Evolutionary conservation across 2,329 filamentous ascomycete species (phyloP), one percentile per base, ranked within the genome.

Genomic region (Exophiala oligosperma): DNA sequence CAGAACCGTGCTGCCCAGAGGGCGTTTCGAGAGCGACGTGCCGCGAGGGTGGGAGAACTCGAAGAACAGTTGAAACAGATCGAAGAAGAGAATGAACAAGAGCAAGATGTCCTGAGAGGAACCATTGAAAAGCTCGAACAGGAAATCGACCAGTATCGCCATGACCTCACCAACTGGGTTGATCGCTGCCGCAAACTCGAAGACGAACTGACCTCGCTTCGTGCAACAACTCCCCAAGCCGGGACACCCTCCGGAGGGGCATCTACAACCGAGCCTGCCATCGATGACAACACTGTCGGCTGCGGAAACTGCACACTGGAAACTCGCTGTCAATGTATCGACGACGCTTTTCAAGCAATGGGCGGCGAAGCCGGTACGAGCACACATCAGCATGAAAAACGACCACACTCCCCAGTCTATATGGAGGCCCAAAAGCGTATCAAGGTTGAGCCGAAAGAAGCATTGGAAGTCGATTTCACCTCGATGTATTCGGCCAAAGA

Each of bases 1-100:
- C 94, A 97, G 77, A 97, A 97, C 73, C 84, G 94, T 60, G 90
- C 91, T 48, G 93, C 93, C 2, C 93, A 97, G 76, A 82, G 93
- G 58, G 91, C 90, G 1, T 97, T 97, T 74, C 84, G 93, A 35
- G 92, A 96, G 75, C 83, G 93, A 57, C 85, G 93, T 63, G 91
- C 91, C 1, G 90, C 91, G 24, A 89, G 91, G 40, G 90, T 97
- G 5, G 87, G 89, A 40, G 92, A 84, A 63, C 74, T 85, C 47
- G 77, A 82, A 60, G 77, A 83, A 51, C 73, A 79, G 52, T 73
- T 79, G 43, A 79, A 77, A 63, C 70, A 76, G 51, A 75, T 78
- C 32, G 77, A 80, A 65, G 76, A 78, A 38, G 74, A 77, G 44
- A 71, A 78, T 63, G 75, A 76, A n/a, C 66, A 71, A 35, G 73